Evolutionary conservation across 1,139 yeast genomes (phyloP).

Genomic region (Meyerozyma guilliermondii): DNA sequence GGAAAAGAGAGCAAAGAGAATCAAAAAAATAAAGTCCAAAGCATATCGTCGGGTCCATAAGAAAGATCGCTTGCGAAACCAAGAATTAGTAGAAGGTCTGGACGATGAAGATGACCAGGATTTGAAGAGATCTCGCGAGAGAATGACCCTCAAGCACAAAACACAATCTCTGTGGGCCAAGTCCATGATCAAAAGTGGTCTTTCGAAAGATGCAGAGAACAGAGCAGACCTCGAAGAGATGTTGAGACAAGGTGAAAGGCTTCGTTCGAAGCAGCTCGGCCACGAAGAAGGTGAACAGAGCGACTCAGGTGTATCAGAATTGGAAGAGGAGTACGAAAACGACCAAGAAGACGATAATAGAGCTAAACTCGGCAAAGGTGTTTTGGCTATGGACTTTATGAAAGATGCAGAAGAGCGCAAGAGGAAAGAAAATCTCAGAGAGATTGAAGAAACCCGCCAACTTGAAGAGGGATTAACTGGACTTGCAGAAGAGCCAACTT

Average conservation of each 20-base stretch:
- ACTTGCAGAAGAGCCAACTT: conserved; percentile 22
- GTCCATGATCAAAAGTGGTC: conserved; percentile 83
- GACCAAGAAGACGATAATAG: conserved; percentile 27
- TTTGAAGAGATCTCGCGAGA: conserved; percentile 74
- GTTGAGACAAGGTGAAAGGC: conserved; percentile 80
- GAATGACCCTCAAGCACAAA: conserved; percentile 89
- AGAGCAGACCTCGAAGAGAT: conserved; percentile 91
- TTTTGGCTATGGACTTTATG: conserved; percentile 93
- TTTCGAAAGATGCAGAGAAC: conserved; percentile 78
- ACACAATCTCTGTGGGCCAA: conserved; percentile 89
- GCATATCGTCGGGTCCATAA: conserved; percentile 81
- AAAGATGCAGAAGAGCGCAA: conserved; percentile 72
- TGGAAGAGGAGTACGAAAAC: conserved; percentile 42
- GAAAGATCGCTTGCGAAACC: conserved; percentile 71
- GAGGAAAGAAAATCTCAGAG: conserved; percentile 49
- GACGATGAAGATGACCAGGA: conserved; percentile 58
- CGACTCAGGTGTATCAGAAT: conserved; percentile 46
- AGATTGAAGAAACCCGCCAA: conserved; percentile 46
- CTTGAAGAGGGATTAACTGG: conserved; percentile 28
- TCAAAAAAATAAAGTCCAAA: conserved; percentile 92
- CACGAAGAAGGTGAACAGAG: conserved; percentile 50
- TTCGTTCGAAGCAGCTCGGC: conserved; percentile 73
- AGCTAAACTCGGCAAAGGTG: conserved; percentile 70
- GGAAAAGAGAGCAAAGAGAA: conserved; percentile 82
- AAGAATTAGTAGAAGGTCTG: conserved; percentile 62